phyloP scores from a whole-genome alignment of 1,139 yeast species.

The Geotrichum candidum region DNA sequence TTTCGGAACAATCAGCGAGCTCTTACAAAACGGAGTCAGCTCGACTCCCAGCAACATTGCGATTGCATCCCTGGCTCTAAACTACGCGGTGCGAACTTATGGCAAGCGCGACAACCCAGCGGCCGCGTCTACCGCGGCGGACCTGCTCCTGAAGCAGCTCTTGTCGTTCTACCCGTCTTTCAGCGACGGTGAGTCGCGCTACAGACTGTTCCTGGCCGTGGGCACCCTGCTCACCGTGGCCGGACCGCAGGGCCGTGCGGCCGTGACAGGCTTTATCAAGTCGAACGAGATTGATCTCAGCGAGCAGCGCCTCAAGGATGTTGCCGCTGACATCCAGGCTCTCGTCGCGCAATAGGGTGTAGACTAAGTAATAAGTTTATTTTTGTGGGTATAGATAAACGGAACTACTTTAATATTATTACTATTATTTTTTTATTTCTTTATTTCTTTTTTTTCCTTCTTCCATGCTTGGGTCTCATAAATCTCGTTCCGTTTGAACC shows the following conservation, averaged over 20 bases:
- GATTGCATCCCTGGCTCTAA: slow-evolving; percentile 48
- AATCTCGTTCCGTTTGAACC: background rate
- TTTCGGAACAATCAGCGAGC: slow-evolving; percentile 29
- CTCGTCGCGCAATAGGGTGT: background rate
- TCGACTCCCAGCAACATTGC: slow-evolving; percentile 37
- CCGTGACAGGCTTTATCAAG: slow-evolving; percentile 4
- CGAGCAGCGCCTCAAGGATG: slow-evolving; percentile 14
- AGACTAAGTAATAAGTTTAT: background rate
- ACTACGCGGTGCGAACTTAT: slow-evolving; percentile 40
- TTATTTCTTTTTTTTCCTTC: background rate
- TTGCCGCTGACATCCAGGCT: slow-evolving; percentile 13
- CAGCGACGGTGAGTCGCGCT: slow-evolving; percentile 49
- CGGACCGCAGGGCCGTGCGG: slow-evolving; percentile 5
- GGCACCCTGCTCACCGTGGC: slow-evolving; percentile 40
- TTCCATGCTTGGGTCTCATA: background rate
- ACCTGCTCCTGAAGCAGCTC: slow-evolving; percentile 24
- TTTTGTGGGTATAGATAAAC: background rate
- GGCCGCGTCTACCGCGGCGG: slow-evolving; percentile 19
- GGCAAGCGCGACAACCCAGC: slow-evolving; percentile 23
- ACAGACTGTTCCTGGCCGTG: slow-evolving; percentile 49
- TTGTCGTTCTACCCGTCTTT: slow-evolving; percentile 20
- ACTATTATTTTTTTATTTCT: background rate
- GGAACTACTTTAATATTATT: background rate
- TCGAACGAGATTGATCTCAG: slow-evolving; percentile 1
- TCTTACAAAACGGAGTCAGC: slow-evolving; percentile 8